Evolutionary conservation across 169 alveolate genomes (phyloP).

Genomic region (Plasmodium reichenowi): DNA sequence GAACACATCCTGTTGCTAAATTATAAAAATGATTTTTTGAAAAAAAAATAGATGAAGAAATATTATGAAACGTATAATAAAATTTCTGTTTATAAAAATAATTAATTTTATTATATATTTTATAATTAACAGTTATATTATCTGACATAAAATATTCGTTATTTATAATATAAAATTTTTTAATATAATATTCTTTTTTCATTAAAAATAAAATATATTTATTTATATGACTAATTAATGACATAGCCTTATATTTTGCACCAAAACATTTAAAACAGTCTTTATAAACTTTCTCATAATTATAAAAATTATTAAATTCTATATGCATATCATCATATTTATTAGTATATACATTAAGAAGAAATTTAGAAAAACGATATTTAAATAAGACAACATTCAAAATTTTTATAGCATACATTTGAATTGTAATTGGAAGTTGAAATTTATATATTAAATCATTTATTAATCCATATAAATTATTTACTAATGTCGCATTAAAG

Average conservation of each 20-base stretch:
- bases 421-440: slow-evolving; percentile 48
- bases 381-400: slow-evolving; percentile 36
- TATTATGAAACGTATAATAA: slow-evolving; percentile 25
- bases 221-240: neutral
- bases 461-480: slow-evolving; percentile 14
- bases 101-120: slow-evolving; percentile 56
- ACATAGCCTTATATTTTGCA: neutral
- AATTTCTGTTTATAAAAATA: slow-evolving; percentile 68
- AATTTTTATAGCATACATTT: slow-evolving; percentile 49
- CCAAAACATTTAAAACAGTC: slow-evolving; percentile 11
- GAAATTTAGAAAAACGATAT: slow-evolving; percentile 39
- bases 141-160: slow-evolving; percentile 12
- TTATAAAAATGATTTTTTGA: slow-evolving; percentile 12
- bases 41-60: neutral
- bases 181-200: slow-evolving; percentile 62
- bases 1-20: slow-evolving; percentile 50
- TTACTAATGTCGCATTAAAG: slow-evolving; percentile 12
- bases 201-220: slow-evolving; percentile 31
- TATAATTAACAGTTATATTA: slow-evolving; percentile 15
- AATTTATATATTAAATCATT: slow-evolving; percentile 51
- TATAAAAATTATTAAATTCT: slow-evolving; percentile 51
- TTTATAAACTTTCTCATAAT: slow-evolving; percentile 12
- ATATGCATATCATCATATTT: slow-evolving; percentile 60
- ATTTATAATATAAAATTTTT: slow-evolving; percentile 28
- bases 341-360: slow-evolving; percentile 23